Conservation (phyloP, 2,329 filamentous ascomycete genomes). For the Didymosphaeria variabile region DNA sequence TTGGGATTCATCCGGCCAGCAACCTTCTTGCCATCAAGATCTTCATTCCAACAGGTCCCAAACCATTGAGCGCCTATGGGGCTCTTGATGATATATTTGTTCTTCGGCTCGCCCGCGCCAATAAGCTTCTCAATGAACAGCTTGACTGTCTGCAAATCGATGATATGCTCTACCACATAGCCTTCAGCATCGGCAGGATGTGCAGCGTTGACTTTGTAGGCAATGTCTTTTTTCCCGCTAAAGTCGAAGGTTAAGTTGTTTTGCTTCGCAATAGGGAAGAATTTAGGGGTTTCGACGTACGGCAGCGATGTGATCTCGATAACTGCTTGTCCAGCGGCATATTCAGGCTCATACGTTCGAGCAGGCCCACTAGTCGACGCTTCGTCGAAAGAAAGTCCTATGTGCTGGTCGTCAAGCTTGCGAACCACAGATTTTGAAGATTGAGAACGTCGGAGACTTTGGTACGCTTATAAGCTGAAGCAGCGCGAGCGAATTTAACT, state of each 20-base stretch:
- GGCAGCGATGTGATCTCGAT: not conserved
- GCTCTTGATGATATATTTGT: not conserved
- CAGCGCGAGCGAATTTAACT: not conserved
- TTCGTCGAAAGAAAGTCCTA: too few relatives aligned
- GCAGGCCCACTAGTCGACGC: not conserved
- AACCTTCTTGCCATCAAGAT: not conserved
- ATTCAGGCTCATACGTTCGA: not conserved
- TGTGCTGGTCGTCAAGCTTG: too few relatives aligned
- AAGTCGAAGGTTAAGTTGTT: not conserved
- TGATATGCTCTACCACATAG: not conserved
- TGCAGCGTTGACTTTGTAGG: not conserved
- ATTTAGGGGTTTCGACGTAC: not conserved
- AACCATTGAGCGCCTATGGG: not conserved
- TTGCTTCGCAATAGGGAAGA: not conserved
- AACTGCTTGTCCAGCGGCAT: not conserved
- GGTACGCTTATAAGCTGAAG: not conserved
- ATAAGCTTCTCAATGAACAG: not conserved
- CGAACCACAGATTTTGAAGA: too few relatives aligned
- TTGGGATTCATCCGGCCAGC: not conserved
- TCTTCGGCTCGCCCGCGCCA: not conserved
- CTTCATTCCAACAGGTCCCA: not conserved
- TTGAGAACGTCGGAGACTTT: not conserved
- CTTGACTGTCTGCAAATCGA: not conserved
- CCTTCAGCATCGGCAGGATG: not conserved
- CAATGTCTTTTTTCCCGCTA: not conserved